phyloP scores from a whole-genome alignment of 805 yeast species.

The Suhomyces emberorum region DNA sequence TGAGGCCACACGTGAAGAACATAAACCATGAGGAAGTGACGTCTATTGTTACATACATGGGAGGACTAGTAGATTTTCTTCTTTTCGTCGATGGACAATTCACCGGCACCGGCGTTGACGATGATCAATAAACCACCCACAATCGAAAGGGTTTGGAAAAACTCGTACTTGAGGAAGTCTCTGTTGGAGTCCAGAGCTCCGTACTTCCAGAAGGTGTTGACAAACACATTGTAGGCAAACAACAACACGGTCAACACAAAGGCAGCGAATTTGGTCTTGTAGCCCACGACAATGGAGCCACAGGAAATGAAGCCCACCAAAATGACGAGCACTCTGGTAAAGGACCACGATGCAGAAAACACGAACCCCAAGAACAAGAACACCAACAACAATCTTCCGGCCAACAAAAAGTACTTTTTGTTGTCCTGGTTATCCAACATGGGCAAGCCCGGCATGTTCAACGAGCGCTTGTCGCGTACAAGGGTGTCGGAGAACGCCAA shows the following conservation, averaged over 20 bases:
- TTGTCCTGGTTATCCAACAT: constrained; percentile 61
- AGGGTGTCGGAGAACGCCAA: constrained; percentile 84
- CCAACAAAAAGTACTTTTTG: constrained; percentile 77
- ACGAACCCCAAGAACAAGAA: constrained; percentile 84
- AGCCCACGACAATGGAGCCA: constrained; percentile 82
- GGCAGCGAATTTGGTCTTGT: constrained; percentile 88
- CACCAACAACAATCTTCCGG: constrained; percentile 84
- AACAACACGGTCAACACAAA: constrained; percentile 64
- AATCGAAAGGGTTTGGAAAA: constrained; percentile 90
- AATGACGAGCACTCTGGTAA: constrained; percentile 60
- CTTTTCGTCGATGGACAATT: constrained; percentile 89
- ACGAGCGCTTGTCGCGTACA: constrained; percentile 67
- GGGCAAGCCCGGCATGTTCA: constrained; percentile 72
- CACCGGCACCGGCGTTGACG: constrained; percentile 96
- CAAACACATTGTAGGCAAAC: constrained; percentile 68
- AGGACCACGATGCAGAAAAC: constrained; percentile 68
- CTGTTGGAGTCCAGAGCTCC: constrained; percentile 68
- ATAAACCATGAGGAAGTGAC: not conserved
- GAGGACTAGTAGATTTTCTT: constrained; percentile 70
- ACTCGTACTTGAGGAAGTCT: constrained; percentile 87
- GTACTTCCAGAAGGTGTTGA: constrained; percentile 88
- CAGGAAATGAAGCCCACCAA: constrained; percentile 69
- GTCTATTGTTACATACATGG: not conserved
- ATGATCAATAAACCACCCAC: constrained; percentile 91
- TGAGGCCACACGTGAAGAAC: too few species aligned